Base-by-base conservation (phyloP, 139 green algal species). In the Chlamydomonas incerta region DNA sequence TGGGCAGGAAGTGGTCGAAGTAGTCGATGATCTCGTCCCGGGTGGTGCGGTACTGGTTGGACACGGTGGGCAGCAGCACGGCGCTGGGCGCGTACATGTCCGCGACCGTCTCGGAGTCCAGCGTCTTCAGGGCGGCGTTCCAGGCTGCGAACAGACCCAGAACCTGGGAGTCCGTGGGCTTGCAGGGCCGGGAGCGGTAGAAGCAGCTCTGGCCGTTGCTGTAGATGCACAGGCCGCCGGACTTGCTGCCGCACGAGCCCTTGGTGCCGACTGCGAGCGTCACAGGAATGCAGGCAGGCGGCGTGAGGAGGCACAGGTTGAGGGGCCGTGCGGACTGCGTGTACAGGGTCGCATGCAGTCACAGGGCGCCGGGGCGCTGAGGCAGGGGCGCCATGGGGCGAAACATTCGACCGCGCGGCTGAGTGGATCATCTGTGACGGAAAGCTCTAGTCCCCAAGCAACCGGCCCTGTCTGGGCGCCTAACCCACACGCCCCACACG, bases 41-140 rank as follows among this genome's bases (percentile, higher is more conserved):
- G 2, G 74, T 71, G 14, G 21, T 31, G 3, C 74, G 50, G 35
- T 57, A n/a, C 15, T 55, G 29, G 50, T 71, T 37, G 50, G 55
- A 35, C 14, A 71, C 55, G 8, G 52, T 55, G 18, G 50, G 74
- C 55, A 72, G 74, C 57, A 71, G 29, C 17, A 69, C 60, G 28
- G 74, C 74, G 57, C 13, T 50, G 37, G 47, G 50, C 13, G 74
- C 74, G 55, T 82, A 82, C 29, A 82, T 24, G 74, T 82, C 57
- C 11, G 74, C 74, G 17, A 82, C 74, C 1, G 71, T 47, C 50
- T 24, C 11, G 55, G 29, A 29, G n/a, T 71, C 55, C 0, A 20
- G 9, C 50, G 50, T 47, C 29, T 21, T 23, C 33, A 41, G 33
- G 31, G 31, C 67, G 33, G 33, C 34, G 55, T 84, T 74, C 77